Evolutionary conservation across 768 basidiomycete genomes (phyloP).

Genomic region (Mycena galopus): DNA sequence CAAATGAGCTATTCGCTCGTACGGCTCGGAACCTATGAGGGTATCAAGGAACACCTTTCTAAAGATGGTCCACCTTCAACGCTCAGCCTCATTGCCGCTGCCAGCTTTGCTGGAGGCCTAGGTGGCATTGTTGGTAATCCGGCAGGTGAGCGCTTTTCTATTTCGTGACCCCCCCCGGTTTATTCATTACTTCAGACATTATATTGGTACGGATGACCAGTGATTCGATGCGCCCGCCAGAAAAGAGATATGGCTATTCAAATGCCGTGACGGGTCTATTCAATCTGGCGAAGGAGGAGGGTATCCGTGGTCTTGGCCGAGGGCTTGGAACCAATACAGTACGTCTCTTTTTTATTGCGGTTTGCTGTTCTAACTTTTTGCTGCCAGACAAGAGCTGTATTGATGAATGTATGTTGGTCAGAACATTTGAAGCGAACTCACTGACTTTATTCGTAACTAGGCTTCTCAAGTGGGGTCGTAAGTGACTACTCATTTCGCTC

Average conservation of each 20-base stretch:
- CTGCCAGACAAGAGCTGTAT: slow-evolving; percentile 67
- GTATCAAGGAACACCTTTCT: slow-evolving; percentile 72
- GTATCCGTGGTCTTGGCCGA: slow-evolving; percentile 73
- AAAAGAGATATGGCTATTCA: slow-evolving; percentile 80
- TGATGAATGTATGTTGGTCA: slow-evolving; percentile 77
- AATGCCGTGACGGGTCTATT: slow-evolving; percentile 85
- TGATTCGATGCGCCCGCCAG: slow-evolving; percentile 80
- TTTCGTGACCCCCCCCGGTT: slow-evolving; percentile 11
- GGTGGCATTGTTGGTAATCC: slow-evolving; percentile 92
- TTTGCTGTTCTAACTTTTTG: slow-evolving; percentile 22
- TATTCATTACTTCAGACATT: slow-evolving; percentile 62
- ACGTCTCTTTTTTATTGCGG: slow-evolving; percentile 41
- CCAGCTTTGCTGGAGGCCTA: slow-evolving; percentile 80
- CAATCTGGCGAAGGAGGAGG: slow-evolving; percentile 76
- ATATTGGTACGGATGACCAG: slow-evolving; percentile 90
- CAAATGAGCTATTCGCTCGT: slow-evolving; percentile 95
- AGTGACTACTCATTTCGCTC: slow-evolving; percentile 47
- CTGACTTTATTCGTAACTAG: slow-evolving; percentile 49
- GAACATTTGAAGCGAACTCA: slow-evolving; percentile 17
- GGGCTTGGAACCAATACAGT: slow-evolving; percentile 87
- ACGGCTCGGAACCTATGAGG: slow-evolving; percentile 86
- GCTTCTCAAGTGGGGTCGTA: slow-evolving; percentile 88
- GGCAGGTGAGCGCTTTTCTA: slow-evolving; percentile 62
- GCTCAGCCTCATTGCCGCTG: slow-evolving; percentile 69
- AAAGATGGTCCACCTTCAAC: slow-evolving; percentile 65